phyloP scores from a whole-genome alignment of 768 basidiomycete species.

The Amanita jacksonii region DNA sequence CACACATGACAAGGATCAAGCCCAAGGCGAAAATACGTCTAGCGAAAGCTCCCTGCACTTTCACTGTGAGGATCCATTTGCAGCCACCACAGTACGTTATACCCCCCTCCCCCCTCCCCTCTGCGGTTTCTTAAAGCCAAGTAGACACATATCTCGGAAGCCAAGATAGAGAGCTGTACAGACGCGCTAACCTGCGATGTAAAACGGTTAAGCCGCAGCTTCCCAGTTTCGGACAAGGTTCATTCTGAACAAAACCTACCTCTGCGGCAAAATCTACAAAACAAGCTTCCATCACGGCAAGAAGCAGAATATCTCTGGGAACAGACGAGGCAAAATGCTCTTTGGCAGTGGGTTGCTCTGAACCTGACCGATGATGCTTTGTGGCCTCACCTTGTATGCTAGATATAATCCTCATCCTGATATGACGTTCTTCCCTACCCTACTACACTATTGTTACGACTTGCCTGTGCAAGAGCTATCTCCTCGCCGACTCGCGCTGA shows the following conservation, averaged over 20 bases:
- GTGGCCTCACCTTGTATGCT: slow-evolving; percentile 5
- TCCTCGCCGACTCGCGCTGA: slow-evolving; percentile 52
- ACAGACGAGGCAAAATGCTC: slow-evolving; percentile 51
- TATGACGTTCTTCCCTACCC: slow-evolving; percentile 55
- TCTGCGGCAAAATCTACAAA: slow-evolving; percentile 46
- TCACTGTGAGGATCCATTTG: slow-evolving; percentile 17
- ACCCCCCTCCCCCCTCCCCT: no score
- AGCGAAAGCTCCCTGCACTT: background rate
- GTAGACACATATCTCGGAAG: no score
- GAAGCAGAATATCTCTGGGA: slow-evolving; percentile 56
- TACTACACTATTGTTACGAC: slow-evolving; percentile 56
- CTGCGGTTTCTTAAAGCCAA: no score
- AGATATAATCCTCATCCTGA: slow-evolving; percentile 61
- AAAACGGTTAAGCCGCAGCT: slow-evolving; percentile 42
- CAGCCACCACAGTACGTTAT: no score
- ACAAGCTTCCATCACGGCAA: slow-evolving; percentile 42
- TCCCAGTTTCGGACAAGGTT: slow-evolving; percentile 39
- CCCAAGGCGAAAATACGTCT: background rate
- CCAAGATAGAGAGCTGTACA: slow-evolving; percentile 17
- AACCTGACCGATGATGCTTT: no score
- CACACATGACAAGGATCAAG: slow-evolving; percentile 9
- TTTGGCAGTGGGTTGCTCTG: slow-evolving; percentile 59
- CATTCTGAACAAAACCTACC: slow-evolving; percentile 43
- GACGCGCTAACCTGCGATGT: slow-evolving; percentile 32
- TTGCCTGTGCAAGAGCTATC: slow-evolving; percentile 41